Percentiles rank a stretch among this genome's conserved stretches.
phyloP scores from a whole-genome alignment of 2,329 filamentous ascomycete genomes.

The Incumbomyces lentus region DNA sequence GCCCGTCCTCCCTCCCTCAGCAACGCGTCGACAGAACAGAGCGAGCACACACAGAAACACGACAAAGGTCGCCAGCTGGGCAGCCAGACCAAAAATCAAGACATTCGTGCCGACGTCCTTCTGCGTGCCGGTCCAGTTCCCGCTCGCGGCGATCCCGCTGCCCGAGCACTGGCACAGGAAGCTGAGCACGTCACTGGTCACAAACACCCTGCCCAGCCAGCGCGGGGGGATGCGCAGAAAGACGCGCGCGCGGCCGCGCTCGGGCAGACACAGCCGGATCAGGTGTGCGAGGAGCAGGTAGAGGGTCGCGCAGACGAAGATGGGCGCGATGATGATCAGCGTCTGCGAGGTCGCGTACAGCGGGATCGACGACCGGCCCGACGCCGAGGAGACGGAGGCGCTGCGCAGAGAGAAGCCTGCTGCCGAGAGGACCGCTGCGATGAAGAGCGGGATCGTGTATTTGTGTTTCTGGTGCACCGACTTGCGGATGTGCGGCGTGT shows the following conservation, averaged over 20 bases:
- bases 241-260: neutral
- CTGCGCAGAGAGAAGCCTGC: conserved; percentile 33
- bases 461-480: conserved; percentile 15
- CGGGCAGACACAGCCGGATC: conserved; percentile 30
- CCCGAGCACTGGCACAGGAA: conserved; percentile 39
- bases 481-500: conserved; percentile 30
- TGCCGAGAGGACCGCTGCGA: conserved; percentile 35
- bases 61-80: conserved; percentile 23
- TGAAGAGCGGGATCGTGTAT: conserved; percentile 36
- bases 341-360: conserved; percentile 32
- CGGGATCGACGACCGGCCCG: conserved; percentile 23
- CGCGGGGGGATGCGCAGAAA: conserved; percentile 30
- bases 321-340: conserved; percentile 40
- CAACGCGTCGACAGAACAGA: conserved; percentile 19
- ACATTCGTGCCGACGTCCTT: conserved; percentile 13
- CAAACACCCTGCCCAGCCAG: conserved; percentile 38
- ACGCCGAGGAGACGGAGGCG: conserved; percentile 27
- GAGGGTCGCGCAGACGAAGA: conserved; percentile 41
- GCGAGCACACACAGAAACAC: conserved; percentile 21
- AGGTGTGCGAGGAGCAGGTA: conserved; percentile 44
- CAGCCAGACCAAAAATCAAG: conserved; percentile 20
- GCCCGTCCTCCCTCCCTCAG: neutral
- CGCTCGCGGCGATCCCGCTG: conserved; percentile 33
- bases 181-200: conserved; percentile 36
- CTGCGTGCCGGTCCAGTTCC: conserved; percentile 33